These are phyloP conservation scores for Fonsecaea monophora DNA, from an alignment of 2,329 filamentous ascomycete species.

Conservation along the genomic window DNA sequence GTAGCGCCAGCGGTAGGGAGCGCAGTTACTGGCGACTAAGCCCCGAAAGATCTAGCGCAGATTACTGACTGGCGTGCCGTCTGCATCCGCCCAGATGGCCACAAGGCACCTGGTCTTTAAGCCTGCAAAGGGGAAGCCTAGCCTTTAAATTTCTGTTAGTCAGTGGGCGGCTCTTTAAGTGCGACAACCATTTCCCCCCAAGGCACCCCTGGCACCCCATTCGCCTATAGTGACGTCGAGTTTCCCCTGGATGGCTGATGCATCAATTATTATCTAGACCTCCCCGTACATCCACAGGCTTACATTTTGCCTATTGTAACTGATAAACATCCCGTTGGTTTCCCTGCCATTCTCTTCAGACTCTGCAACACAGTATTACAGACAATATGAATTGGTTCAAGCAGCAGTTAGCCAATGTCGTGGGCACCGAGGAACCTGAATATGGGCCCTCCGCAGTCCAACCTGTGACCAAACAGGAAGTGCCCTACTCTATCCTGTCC, in stretches of 20 bases:
- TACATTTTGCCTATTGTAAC: slow-evolving; percentile 21
- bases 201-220: slow-evolving; percentile 26
- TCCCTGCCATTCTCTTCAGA: slow-evolving; percentile 5
- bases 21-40: slow-evolving; percentile 10
- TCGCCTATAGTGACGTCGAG: slow-evolving; percentile 28
- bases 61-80: slow-evolving; percentile 12
- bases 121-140: slow-evolving; percentile 8
- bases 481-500: slow-evolving; percentile 79
- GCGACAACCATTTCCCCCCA: neutral
- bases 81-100: slow-evolving; percentile 8
- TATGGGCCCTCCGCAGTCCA: slow-evolving; percentile 89
- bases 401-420: slow-evolving; percentile 78
- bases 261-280: neutral
- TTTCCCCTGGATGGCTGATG: slow-evolving; percentile 13
- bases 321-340: slow-evolving; percentile 9
- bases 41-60: slow-evolving; percentile 11
- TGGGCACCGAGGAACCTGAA: slow-evolving; percentile 94
- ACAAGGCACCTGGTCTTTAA: neutral
- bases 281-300: slow-evolving; percentile 14
- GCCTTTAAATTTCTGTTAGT: slow-evolving; percentile 9
- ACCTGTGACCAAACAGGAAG: slow-evolving; percentile 81
- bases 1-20: slow-evolving; percentile 3
- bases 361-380: slow-evolving; percentile 17
- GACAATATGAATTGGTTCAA: slow-evolving; percentile 95
- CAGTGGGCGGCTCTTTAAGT: slow-evolving; percentile 6